Evolutionary conservation across 805 yeast genomes (phyloP).

Genomic region (Kregervanrija fluxuum): DNA sequence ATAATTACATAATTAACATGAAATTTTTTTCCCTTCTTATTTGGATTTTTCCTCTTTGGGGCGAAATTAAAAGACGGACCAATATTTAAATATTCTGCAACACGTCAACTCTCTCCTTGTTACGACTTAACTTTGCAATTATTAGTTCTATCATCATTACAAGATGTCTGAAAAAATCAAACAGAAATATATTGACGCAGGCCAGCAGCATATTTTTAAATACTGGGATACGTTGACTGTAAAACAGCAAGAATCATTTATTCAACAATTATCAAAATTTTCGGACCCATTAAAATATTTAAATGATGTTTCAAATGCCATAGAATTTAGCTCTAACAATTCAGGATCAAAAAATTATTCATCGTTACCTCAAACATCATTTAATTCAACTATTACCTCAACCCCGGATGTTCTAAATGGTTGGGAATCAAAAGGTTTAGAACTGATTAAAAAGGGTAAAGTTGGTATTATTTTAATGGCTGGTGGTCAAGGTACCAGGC

Average conservation of each 20-base stretch:
- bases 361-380: constrained; percentile 50
- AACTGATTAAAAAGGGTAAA: constrained; percentile 59
- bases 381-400: constrained; percentile 37
- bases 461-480: constrained; percentile 93
- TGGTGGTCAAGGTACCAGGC: constrained; percentile 97
- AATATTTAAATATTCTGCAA: no score
- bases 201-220: constrained; percentile 47
- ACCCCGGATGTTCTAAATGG: constrained; percentile 22
- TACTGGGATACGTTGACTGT: constrained; percentile 35
- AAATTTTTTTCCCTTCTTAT: neutral
- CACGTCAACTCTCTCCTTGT: no score
- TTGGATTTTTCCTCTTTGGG: neutral
- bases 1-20: neutral
- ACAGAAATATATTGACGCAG: constrained; percentile 33
- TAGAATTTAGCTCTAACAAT: constrained; percentile 27
- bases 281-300: constrained; percentile 36
- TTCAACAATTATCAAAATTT: constrained; percentile 35
- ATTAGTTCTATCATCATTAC: no score
- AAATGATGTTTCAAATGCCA: constrained; percentile 38
- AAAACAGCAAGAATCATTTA: constrained; percentile 30
- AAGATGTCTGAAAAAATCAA: constrained; percentile 5
- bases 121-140: no score
- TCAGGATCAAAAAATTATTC: constrained; percentile 25
- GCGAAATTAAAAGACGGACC: no score
- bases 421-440: constrained; percentile 44